Evolutionary conservation across 169 alveolate genomes (phyloP), one percentile per base, ranked within the genome.

Genomic region (Cytauxzoon felis): DNA sequence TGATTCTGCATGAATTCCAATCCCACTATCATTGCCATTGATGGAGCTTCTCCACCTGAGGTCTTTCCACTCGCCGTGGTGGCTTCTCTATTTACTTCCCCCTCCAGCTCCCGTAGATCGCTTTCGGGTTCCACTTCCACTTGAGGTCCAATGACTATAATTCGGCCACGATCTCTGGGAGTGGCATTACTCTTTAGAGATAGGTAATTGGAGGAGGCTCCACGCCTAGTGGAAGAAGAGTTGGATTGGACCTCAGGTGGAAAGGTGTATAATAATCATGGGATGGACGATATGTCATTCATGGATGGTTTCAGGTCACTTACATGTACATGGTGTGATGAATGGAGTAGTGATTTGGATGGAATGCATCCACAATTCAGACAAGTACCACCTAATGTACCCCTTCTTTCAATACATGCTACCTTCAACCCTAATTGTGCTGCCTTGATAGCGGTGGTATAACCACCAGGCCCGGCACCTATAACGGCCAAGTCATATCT

Each of bases 351-450:
- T 38, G 97, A 93, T 78, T 96, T 96, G 23, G 98, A 94, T 3
- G 99, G 99, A 54, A 97, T 96, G 76, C 99, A 97, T 2, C 99
- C 99, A 30, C 96, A 98, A 78, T 97, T 97, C 38, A 96, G 92
- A 82, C 99, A 97, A 1, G 99, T 97, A 23, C 99, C 99, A 21
- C 99, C 98, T 5, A 93, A 87, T 7, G 95, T 69, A n/a, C 93
- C 94, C 73, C 98, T 85, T 71, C 92, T 90, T 80, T 96, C 98
- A 51, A 96, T 88, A 76, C 97, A 92, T 5, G 94, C 97, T 0
- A 97, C 95, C 84, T 93, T 94, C 47, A 95, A 75, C 30, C 98
- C 98, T 50, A 91, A 82, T 86, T 96, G 95, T 11, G 96, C 98
- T n/a, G 98, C 98, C 62, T 93, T 94, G 81, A 96, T 93, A 34